Evolutionary conservation across 2,329 filamentous ascomycete genomes (phyloP).

Genomic region (Orbilia oligospora): DNA sequence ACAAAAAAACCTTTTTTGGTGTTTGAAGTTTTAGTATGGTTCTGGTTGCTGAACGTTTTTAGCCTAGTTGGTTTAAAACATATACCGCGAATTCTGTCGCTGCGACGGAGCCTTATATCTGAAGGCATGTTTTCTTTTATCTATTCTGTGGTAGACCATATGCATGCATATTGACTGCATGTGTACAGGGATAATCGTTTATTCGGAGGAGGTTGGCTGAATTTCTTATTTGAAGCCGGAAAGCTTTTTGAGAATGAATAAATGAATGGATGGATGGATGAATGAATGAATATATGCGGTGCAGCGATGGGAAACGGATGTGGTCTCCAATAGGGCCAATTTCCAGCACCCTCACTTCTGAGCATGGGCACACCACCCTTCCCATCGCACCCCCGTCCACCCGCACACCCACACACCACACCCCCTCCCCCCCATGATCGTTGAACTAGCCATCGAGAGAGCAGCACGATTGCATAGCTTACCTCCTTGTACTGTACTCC

Average conservation of each 20-base stretch:
- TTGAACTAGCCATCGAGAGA: slow-evolving; percentile 41
- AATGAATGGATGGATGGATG: slow-evolving; percentile 4
- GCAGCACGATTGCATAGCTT: slow-evolving; percentile 43
- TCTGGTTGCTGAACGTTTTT: slow-evolving; percentile 4
- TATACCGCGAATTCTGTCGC: slow-evolving; percentile 9
- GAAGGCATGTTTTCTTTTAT: background rate
- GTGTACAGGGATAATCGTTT: slow-evolving; percentile 6
- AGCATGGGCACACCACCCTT: slow-evolving; percentile 50
- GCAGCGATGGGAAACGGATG: slow-evolving; percentile 27
- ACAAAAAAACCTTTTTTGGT: background rate
- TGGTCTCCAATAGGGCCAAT: slow-evolving; percentile 27
- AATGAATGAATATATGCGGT: slow-evolving; percentile 8
- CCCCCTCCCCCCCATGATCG: background rate
- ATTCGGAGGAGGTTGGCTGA: slow-evolving; percentile 24
- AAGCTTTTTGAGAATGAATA: background rate
- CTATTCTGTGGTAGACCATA: slow-evolving; percentile 20
- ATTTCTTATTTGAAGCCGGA: slow-evolving; percentile 14
- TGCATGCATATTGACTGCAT: slow-evolving; percentile 31
- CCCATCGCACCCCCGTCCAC: slow-evolving; percentile 40
- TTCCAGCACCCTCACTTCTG: too few species aligned
- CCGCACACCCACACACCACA: slow-evolving; percentile 37
- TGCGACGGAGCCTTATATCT: slow-evolving; percentile 30
- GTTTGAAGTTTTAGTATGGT: background rate
- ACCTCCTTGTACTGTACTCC: slow-evolving; percentile 43
- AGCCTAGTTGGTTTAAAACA: slow-evolving; percentile 14